phyloP scores from a whole-genome alignment of 306 rosid species.

The Medicago arabica region DNA sequence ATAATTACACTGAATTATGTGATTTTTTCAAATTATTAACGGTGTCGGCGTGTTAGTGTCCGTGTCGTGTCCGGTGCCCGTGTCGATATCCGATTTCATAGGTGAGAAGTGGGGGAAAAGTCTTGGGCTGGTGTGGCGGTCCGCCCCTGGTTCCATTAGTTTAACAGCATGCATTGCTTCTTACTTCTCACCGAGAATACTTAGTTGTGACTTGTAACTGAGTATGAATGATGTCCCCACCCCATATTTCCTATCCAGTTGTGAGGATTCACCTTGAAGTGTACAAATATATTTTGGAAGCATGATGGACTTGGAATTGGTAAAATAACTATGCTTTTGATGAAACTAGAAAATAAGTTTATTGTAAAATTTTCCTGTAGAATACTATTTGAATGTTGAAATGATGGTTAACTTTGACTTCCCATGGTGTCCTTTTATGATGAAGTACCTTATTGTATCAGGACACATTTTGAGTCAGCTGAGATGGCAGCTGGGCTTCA shows the following conservation, averaged over 20 bases:
- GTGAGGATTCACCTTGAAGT: not conserved
- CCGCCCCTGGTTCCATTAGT: no score
- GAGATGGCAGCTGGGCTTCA: slow-evolving; percentile 82
- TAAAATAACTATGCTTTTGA: not conserved
- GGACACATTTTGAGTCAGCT: slow-evolving; percentile 85
- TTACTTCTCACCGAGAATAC: not conserved
- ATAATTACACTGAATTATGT: no score
- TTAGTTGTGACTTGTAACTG: not conserved
- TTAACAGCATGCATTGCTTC: not conserved
- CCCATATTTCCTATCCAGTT: not conserved
- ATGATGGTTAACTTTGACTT: slow-evolving; percentile 26
- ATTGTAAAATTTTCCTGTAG: not conserved
- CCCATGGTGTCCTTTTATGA: slow-evolving; percentile 39
- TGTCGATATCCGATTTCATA: no score
- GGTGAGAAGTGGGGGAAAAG: no score
- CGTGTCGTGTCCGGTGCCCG: no score
- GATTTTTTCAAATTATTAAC: no score
- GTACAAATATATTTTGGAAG: not conserved
- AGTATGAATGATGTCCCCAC: not conserved
- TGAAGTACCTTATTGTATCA: slow-evolving; percentile 49
- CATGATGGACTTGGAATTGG: not conserved
- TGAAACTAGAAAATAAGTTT: not conserved
- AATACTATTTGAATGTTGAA: slow-evolving; percentile 23
- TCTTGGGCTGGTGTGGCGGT: no score
- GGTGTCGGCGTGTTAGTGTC: no score